These are phyloP conservation scores for Aquilaria sinensis DNA, from an alignment of 345 rosid species.

Conservation along the genomic window DNA sequence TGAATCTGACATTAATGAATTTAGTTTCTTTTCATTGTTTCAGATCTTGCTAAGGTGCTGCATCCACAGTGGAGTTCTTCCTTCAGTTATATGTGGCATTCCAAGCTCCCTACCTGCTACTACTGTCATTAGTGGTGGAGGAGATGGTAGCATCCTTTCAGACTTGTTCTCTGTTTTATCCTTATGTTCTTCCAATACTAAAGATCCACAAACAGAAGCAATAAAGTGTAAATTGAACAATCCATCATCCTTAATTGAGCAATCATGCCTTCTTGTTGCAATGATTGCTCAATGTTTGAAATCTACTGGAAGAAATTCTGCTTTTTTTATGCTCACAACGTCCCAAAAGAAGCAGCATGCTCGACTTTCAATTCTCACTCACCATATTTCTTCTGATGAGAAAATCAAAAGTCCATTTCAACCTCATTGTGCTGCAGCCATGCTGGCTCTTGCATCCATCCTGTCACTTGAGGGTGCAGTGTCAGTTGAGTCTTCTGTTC, in stretches of 20 bases:
- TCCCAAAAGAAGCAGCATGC: slow-evolving; percentile 77
- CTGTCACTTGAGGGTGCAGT: slow-evolving; percentile 81
- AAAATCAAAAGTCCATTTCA: slow-evolving; percentile 47
- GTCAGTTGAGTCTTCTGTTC: slow-evolving; percentile 67
- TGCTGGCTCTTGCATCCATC: slow-evolving; percentile 92
- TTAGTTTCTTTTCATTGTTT: slow-evolving; percentile 21
- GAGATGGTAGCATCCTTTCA: slow-evolving; percentile 81
- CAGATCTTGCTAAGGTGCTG: slow-evolving; percentile 94
- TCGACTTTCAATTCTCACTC: slow-evolving; percentile 76
- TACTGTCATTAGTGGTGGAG: slow-evolving; percentile 90
- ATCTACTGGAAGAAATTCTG: slow-evolving; percentile 82
- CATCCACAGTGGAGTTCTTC: slow-evolving; percentile 65
- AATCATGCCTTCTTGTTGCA: slow-evolving; percentile 67
- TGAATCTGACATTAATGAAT: slow-evolving; percentile 3
- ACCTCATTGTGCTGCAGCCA: slow-evolving; percentile 75
- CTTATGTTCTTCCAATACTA: slow-evolving; percentile 39
- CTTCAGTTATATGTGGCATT: slow-evolving; percentile 81
- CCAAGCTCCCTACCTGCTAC: slow-evolving; percentile 82
- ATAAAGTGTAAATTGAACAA: slow-evolving; percentile 51
- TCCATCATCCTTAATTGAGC: slow-evolving; percentile 44
- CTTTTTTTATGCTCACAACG: slow-evolving; percentile 78
- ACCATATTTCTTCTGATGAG: slow-evolving; percentile 60
- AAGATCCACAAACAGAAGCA: slow-evolving; percentile 54
- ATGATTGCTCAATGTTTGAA: slow-evolving; percentile 81
- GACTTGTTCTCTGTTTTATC: slow-evolving; percentile 75